A percentile compares a stretch with the other conserved stretches of the same genome.
Conservation (phyloP, 202 grass and related monocot genomes). For the Hordeum pubiflorum region DNA sequence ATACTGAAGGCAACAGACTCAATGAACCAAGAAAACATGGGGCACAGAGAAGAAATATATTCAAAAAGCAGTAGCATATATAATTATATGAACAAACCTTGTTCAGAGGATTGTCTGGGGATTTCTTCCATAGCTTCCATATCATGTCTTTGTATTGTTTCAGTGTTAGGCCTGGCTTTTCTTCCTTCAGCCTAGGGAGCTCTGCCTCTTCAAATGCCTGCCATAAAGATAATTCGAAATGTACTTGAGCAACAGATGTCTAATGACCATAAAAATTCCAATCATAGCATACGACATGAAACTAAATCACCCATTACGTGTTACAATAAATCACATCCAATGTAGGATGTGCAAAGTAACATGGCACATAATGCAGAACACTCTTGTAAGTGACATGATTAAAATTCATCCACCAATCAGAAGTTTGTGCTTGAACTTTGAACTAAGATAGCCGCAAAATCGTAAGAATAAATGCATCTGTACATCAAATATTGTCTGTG, state of each 20-base stretch:
- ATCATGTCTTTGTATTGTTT: slow-evolving; percentile 99
- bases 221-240: slow-evolving; percentile 2
- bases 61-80: not conserved
- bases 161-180: slow-evolving; percentile 86
- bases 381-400: not conserved
- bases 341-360: not conserved
- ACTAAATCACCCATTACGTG: not conserved
- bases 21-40: not conserved
- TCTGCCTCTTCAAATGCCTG: slow-evolving; percentile 97
- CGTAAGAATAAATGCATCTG: not conserved
- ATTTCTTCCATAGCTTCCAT: slow-evolving; percentile 99
- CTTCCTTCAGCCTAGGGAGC: slow-evolving; percentile 91
- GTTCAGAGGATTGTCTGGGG: slow-evolving; percentile 93
- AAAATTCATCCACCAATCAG: not conserved
- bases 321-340: not conserved
- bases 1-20: not conserved
- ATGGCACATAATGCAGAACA: not conserved
- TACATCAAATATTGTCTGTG: not conserved
- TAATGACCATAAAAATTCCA: not conserved
- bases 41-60: not conserved
- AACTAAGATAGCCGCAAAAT: not conserved
- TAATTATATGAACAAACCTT: slow-evolving; percentile 42
- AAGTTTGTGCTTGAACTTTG: not conserved
- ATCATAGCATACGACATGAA: not conserved
- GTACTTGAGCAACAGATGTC: not conserved